These are phyloP conservation scores for Phlyctochytrium arcticum DNA, from an alignment of 192 early-diverging fungal species.

Conservation along the genomic window DNA sequence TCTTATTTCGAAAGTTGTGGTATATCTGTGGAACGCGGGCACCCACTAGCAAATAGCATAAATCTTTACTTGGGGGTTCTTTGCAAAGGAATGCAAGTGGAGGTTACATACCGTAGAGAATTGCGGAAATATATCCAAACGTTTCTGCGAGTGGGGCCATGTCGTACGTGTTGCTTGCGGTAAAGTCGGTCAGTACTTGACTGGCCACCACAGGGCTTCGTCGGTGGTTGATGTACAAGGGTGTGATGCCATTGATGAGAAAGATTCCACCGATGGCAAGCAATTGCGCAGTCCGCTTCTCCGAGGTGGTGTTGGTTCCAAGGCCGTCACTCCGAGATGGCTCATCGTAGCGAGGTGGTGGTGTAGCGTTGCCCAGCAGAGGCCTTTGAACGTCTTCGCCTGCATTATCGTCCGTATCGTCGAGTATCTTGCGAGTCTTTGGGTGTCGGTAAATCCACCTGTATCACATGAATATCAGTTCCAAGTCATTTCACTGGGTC, in stretches of 20 bases:
- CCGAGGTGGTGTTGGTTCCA: not conserved
- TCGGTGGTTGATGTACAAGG: no score
- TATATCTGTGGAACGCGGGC: conserved; percentile 74
- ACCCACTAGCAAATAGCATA: conserved; percentile 6
- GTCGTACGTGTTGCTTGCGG: no score
- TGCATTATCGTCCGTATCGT: no score
- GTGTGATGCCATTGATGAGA: no score
- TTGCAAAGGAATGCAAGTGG: not conserved
- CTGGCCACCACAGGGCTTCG: no score
- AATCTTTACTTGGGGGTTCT: not conserved
- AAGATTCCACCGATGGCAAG: not conserved
- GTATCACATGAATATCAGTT: no score
- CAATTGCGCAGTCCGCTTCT: not conserved
- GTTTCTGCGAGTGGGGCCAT: conserved; percentile 52
- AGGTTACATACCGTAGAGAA: conserved; percentile 51
- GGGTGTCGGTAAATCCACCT: no score
- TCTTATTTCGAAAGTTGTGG: conserved; percentile 67
- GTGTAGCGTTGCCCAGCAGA: not conserved
- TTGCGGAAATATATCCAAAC: conserved; percentile 70
- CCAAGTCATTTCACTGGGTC: no score
- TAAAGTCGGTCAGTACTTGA: no score
- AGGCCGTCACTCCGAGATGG: not conserved
- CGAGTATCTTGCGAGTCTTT: no score
- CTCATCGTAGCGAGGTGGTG: not conserved
- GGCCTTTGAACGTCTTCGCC: not conserved